Percentiles rank a stretch among this genome's conserved stretches.
Evolutionary conservation across 805 yeast species (phyloP).

Genomic region (baker's yeast (Saccharomyces cerevisiae)): DNA sequence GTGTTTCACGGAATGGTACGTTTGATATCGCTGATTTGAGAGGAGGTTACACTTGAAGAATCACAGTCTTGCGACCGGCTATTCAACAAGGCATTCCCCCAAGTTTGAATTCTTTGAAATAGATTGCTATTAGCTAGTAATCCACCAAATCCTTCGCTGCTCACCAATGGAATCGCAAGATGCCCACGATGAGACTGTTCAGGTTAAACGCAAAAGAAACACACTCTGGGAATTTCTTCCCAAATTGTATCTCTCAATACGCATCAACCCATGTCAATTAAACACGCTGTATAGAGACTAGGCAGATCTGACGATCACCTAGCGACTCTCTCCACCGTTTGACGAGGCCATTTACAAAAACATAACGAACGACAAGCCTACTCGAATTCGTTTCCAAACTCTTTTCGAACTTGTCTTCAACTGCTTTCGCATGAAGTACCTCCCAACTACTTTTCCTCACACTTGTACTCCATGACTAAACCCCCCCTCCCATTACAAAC

Average conservation of each 20-base stretch:
- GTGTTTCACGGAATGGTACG: constrained; percentile 20
- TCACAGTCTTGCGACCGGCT: constrained; percentile 23
- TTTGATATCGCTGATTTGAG: constrained; percentile 26
- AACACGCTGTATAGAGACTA: constrained; percentile 27
- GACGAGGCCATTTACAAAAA: constrained; percentile 24
- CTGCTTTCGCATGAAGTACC: constrained; percentile 9
- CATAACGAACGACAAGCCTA: constrained; percentile 20
- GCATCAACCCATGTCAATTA: constrained; percentile 3
- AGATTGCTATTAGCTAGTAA: constrained; percentile 27
- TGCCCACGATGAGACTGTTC: constrained; percentile 30
- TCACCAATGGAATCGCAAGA: constrained; percentile 28
- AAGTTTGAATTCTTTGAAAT: constrained; percentile 21
- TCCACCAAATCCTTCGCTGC: constrained; percentile 32
- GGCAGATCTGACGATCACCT: constrained; percentile 27
- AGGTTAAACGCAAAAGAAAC: constrained; percentile 14
- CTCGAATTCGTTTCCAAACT: constrained; percentile 25
- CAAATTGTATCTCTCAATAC: constrained; percentile 2
- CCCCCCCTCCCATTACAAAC: not conserved
- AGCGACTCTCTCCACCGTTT: constrained; percentile 29
- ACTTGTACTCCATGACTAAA: not conserved
- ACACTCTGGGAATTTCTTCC: not conserved
- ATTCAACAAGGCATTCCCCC: constrained; percentile 26
- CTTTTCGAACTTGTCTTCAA: constrained; percentile 24
- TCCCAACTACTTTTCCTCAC: not conserved
- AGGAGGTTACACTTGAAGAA: constrained; percentile 28